Conservation (phyloP, 2,329 filamentous ascomycete species). For the Aureobasidium sp. region DNA sequence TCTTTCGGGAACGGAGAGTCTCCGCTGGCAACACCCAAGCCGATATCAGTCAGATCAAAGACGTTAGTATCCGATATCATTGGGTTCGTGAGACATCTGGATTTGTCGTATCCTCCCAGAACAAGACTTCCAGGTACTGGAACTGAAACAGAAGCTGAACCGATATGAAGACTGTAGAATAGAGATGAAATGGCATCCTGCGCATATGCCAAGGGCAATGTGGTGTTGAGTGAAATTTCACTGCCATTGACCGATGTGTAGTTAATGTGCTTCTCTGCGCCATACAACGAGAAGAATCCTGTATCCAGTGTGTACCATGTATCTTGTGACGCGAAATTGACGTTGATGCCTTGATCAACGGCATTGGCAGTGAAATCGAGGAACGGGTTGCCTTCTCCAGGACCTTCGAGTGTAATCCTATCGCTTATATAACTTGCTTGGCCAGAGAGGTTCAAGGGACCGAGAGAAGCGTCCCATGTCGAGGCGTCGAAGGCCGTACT, state of each 20-base stretch:
- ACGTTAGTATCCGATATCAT: background rate
- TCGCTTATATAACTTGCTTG: conserved; percentile 7
- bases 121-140: background rate
- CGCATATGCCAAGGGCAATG: background rate
- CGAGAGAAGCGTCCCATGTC: background rate
- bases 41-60: background rate
- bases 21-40: background rate
- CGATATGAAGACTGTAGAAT: conserved; percentile 1
- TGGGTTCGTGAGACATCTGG: background rate
- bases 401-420: background rate
- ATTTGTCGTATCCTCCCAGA: conserved; percentile 1
- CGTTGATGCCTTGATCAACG: background rate
- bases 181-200: background rate
- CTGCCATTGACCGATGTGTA: background rate
- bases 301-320: background rate
- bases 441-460: background rate
- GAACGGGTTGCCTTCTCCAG: background rate
- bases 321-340: background rate
- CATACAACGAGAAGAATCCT: conserved; percentile 7
- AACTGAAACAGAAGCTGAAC: background rate
- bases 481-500: background rate
- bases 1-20: background rate
- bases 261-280: background rate
- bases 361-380: conserved; percentile 5
- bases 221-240: background rate